These are phyloP conservation scores for Podaxis mareebaensis DNA, from an alignment of 768 basidiomycete species.

Conservation along the genomic window DNA sequence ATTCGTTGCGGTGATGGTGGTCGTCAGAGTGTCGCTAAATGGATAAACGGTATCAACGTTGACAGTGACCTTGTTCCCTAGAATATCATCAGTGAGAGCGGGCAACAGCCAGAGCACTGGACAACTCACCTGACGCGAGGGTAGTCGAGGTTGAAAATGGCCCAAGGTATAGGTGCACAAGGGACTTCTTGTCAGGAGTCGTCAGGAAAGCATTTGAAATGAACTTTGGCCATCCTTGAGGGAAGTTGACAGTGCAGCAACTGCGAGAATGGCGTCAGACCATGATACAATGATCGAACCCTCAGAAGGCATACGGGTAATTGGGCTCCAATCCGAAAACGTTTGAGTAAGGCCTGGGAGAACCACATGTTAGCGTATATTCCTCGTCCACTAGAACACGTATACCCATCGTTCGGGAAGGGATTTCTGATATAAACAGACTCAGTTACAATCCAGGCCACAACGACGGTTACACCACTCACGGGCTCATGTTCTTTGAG, in stretches of 20 bases:
- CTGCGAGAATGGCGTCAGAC: conserved; percentile 20
- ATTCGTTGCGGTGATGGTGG: conserved; percentile 41
- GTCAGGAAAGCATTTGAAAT: conserved; percentile 51
- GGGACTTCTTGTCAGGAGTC: conserved; percentile 43
- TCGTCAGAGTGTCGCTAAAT: conserved; percentile 50
- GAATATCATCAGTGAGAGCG: conserved; percentile 21
- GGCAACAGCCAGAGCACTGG: conserved; percentile 16
- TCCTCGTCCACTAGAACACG: neutral
- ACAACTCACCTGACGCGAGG: conserved; percentile 35
- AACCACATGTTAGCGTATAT: neutral
- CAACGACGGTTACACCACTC: conserved; percentile 15
- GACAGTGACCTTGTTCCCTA: conserved; percentile 44
- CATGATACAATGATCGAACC: no score
- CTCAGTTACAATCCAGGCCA: conserved; percentile 1
- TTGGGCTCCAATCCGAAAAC: conserved; percentile 53
- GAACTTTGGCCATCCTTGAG: conserved; percentile 58
- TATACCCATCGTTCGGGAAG: conserved; percentile 52
- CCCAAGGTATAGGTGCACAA: conserved; percentile 50
- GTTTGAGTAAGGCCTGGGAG: conserved; percentile 43
- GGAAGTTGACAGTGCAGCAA: conserved; percentile 55
- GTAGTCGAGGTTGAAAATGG: conserved; percentile 44
- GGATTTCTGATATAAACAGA: conserved; percentile 39
- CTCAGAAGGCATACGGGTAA: conserved; percentile 38
- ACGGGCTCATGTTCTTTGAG: conserved; percentile 56
- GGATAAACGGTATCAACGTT: conserved; percentile 51